Conservation (phyloP, 257 asterid species). For the Nicotiana tomentosiformis region DNA sequence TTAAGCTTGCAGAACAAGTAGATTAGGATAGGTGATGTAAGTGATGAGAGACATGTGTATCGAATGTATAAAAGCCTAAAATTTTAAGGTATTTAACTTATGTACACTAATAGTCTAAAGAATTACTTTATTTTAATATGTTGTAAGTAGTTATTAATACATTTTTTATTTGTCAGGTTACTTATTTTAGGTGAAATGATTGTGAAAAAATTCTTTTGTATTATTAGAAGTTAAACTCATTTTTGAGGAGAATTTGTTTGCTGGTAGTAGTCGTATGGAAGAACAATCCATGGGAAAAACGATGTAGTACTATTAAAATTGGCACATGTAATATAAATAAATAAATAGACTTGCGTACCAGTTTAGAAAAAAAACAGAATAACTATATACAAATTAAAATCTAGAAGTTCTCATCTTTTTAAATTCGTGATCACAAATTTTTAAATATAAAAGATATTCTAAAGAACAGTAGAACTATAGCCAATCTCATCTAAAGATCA, state of each 20-base stretch:
- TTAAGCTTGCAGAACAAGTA: not conserved
- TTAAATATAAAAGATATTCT: not conserved
- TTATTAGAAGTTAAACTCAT: not conserved
- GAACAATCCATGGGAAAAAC: not conserved
- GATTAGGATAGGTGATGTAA: not conserved
- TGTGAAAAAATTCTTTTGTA: not conserved
- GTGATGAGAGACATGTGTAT: not conserved
- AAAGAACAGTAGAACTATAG: not conserved
- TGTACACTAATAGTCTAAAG: not conserved
- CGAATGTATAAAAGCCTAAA: not conserved
- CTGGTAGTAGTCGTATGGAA: not conserved
- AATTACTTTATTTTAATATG: not conserved
- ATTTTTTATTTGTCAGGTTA: too few species aligned
- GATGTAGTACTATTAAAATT: not conserved
- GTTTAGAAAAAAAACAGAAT: not conserved
- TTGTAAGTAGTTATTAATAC: not conserved
- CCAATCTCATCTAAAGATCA: too few species aligned
- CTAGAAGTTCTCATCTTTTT: not conserved
- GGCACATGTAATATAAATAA: not conserved
- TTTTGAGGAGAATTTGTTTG: not conserved
- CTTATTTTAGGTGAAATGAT: not conserved
- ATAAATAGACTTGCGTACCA: not conserved
- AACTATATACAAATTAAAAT: not conserved
- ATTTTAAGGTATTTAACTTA: not conserved
- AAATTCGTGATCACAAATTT: not conserved